Base-by-base conservation (phyloP, 805 yeast species). In the Clavispora fructus region DNA sequence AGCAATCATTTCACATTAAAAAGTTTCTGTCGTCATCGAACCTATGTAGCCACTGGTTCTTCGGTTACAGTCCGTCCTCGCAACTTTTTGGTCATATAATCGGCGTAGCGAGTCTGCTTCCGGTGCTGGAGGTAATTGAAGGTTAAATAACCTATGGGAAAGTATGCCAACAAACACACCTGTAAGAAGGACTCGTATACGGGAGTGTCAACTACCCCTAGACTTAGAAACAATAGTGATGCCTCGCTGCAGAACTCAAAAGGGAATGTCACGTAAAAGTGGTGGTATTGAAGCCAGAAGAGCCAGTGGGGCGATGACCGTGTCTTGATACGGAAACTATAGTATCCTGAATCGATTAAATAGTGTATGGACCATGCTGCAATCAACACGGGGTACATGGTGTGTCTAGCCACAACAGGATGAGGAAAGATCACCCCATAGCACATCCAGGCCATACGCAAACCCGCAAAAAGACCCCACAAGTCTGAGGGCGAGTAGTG, bases 341-440 rank as follows among this genome's bases (percentile, higher is more conserved):
- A 59, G 55, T 68, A 72, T 4, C 59, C 50, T 46, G 51, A 67
- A 49, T 70, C 68, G 16, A 70, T 57, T 23, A 67, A 42, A 45
- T 66, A 52, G 39, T 58, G 56, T 27, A 60, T n/a, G 45, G 73
- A 62, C 74, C 74, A 71, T 19, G 67, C 51, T 11, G 57, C 8
- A 6, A 72, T 68, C 44, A 72, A 58, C 9, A 68, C 49, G 16
- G 75, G 67, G 54, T 71, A 72, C 7, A 70, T 54, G 2, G 69
- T 64, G 54, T 72, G 76, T 45, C 64, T 69, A 7, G 77, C 75
- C 23, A 71, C 55, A 39, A 58, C 64, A 6, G 75, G 75, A 46
- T 67, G 71, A 2, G 71, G 70, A 45, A 61, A 70, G 26, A 72
- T 68, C 19, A 72, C 71, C 5, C 68, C 72, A 51, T 65, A 72